Base-by-base conservation (phyloP, 2,329 filamentous ascomycete species). In the Fusarium siculi region DNA sequence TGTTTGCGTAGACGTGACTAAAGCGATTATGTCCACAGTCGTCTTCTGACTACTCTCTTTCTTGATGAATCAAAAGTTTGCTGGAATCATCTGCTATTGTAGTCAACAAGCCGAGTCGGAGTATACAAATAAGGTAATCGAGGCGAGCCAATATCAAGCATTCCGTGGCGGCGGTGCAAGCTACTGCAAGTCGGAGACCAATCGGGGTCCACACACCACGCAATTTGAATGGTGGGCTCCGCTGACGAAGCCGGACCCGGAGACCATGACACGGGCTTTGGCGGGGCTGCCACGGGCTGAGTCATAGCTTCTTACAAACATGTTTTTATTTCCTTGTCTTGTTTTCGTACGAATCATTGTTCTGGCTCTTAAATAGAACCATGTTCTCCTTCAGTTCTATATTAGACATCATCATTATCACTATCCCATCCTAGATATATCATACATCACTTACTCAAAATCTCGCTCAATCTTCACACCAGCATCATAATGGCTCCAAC, bases 401-500 rank as follows among this genome's bases (percentile, higher is more conserved):
- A 11, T 36, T 12, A 55, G 30, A 34, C 40, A 53, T 44, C 16
- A 36, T 50, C 46, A 43, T 55, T 18, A 16, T 49, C 42, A 46
- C 40, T 32, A 30, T 46, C 49, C 42, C 18, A 53, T 23, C 14
- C 25, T 15, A 36, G 32, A 55, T 42, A 55, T 42, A 39, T 25
- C 28, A 46, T 49, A 63, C 42, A 58, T 62, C 63, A 30, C 55
- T 74, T 55, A 63, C 30, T 19, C 19, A 32, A 30, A 30, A 61
- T 52, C 21, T 53, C n/a, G 34, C 47, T 47, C 36, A 37, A 28
- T 37, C 12, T n/a, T 36, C 50, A n/a, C 28, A 36, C 21, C 40
- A 58, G 11, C 52, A 46, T 49, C 37, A 63, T 79, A 58, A 89
- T 89, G 87, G 80, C 85, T 5, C 85, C 86, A 32, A 89, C 85